phyloP scores from a whole-genome alignment of 2,329 filamentous ascomycete species.

The Calycina marina region DNA sequence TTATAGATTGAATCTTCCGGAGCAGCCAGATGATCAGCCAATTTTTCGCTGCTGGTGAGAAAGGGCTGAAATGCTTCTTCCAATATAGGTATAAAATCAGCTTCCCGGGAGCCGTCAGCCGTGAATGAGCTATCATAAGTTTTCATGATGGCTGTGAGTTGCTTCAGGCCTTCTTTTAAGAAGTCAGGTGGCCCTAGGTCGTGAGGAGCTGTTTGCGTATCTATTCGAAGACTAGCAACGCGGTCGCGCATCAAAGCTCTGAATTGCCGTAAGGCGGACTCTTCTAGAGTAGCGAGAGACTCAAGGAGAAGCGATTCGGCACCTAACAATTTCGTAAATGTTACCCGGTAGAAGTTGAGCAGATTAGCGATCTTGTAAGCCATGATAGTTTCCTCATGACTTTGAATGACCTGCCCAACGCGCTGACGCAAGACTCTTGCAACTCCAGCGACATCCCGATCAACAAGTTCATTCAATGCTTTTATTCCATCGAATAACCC shows the following conservation, averaged over 20 bases:
- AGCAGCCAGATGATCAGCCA: slow-evolving; percentile 44
- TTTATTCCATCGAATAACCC: slow-evolving; percentile 63
- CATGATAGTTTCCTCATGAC: slow-evolving; percentile 76
- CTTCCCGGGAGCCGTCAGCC: slow-evolving; percentile 39
- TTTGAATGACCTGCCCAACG: slow-evolving; percentile 81
- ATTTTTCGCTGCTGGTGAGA: slow-evolving; percentile 56
- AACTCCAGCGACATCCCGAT: slow-evolving; percentile 69
- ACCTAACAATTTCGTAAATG: slow-evolving; percentile 69
- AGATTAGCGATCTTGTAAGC: slow-evolving; percentile 86
- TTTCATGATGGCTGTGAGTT: slow-evolving; percentile 64
- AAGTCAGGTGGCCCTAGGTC: slow-evolving; percentile 70
- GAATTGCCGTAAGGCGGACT: slow-evolving; percentile 71
- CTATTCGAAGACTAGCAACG: slow-evolving; percentile 56
- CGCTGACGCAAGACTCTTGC: slow-evolving; percentile 75
- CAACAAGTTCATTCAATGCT: slow-evolving; percentile 74
- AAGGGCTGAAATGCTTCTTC: slow-evolving; percentile 77
- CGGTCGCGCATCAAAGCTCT: slow-evolving; percentile 68
- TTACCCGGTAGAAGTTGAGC: slow-evolving; percentile 74
- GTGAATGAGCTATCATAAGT: slow-evolving; percentile 75
- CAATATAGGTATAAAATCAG: slow-evolving; percentile 62
- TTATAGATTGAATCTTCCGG: slow-evolving; percentile 54
- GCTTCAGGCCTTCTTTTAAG: slow-evolving; percentile 64
- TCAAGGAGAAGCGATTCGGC: slow-evolving; percentile 53
- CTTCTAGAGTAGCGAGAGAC: slow-evolving; percentile 52
- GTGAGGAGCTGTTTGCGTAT: slow-evolving; percentile 54